Conservation (phyloP, 106 monocot genomes). For the Allium cepa region DNA sequence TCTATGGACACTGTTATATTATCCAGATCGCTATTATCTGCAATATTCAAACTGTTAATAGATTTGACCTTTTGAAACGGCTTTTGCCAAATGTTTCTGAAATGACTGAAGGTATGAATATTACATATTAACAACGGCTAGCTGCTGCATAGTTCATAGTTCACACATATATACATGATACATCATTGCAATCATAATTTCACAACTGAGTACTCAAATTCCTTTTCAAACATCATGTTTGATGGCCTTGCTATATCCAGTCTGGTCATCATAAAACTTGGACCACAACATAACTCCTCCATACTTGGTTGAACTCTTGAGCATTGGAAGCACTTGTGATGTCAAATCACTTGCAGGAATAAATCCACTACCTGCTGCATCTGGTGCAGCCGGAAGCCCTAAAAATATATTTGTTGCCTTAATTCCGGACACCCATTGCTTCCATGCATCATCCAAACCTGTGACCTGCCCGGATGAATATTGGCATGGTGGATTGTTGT, state of each 20-base stretch:
- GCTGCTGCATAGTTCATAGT: background rate
- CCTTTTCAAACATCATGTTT: background rate
- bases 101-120: too few species aligned
- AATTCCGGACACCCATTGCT: conserved; percentile 14
- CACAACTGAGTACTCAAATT: too few species aligned
- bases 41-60: too few species aligned
- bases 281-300: conserved; percentile 28
- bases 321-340: conserved; percentile 13
- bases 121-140: background rate
- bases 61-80: too few species aligned
- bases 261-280: conserved; percentile 17
- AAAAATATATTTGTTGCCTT: conserved; percentile 13
- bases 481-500: conserved; percentile 23
- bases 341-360: conserved; percentile 9
- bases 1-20: too few species aligned
- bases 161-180: background rate
- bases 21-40: too few species aligned
- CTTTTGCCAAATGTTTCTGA: too few species aligned
- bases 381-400: conserved; percentile 16
- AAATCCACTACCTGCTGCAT: conserved; percentile 19
- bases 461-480: background rate
- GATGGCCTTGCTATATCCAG: conserved; percentile 12
- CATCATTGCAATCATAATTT: too few species aligned
- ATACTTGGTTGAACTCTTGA: conserved; percentile 20
- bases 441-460: conserved; percentile 14